These are phyloP conservation scores for Aspergillus tubingensis DNA, from an alignment of 2,329 filamentous ascomycete species.

Conservation along the genomic window DNA sequence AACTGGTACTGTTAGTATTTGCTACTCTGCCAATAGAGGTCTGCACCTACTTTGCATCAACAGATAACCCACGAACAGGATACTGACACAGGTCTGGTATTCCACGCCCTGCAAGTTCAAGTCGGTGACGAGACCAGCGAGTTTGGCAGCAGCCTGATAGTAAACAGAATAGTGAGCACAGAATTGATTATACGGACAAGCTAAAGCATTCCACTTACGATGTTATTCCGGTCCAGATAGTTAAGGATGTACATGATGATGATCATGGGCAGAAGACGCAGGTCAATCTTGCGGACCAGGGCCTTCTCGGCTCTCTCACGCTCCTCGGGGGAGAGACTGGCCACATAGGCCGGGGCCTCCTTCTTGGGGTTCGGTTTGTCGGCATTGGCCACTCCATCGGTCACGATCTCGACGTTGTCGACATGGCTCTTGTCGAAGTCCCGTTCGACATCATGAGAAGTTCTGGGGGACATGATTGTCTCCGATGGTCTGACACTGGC, in stretches of 20 bases:
- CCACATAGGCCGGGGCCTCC: slow-evolving; percentile 35
- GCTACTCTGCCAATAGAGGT: not conserved
- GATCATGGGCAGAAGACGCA: slow-evolving; percentile 67
- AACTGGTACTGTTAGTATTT: slow-evolving; percentile 28
- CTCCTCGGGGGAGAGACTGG: slow-evolving; percentile 53
- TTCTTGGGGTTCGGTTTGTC: slow-evolving; percentile 29
- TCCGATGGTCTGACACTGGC: not conserved
- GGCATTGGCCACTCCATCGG: slow-evolving; percentile 23
- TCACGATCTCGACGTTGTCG: slow-evolving; percentile 28
- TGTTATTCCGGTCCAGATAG: slow-evolving; percentile 66
- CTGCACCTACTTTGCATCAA: slow-evolving; percentile 58
- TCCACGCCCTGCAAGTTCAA: slow-evolving; percentile 45
- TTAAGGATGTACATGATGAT: slow-evolving; percentile 78
- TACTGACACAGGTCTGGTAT: slow-evolving; percentile 49
- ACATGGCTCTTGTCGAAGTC: slow-evolving; percentile 25
- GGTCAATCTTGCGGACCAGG: slow-evolving; percentile 70
- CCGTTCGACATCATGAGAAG: slow-evolving; percentile 21
- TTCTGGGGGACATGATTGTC: slow-evolving; percentile 22
- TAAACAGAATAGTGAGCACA: not conserved
- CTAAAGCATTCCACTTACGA: slow-evolving; percentile 41
- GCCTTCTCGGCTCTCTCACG: slow-evolving; percentile 57
- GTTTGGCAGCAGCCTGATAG: slow-evolving; percentile 28
- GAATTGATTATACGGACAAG: rapidly evolving
- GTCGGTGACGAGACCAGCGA: slow-evolving; percentile 55
- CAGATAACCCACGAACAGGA: slow-evolving; percentile 62